A percentile compares a stretch with the other conserved stretches of the same genome.
Conservation (phyloP, 116 monocot species). For the Phalaenopsis hybrid region DNA sequence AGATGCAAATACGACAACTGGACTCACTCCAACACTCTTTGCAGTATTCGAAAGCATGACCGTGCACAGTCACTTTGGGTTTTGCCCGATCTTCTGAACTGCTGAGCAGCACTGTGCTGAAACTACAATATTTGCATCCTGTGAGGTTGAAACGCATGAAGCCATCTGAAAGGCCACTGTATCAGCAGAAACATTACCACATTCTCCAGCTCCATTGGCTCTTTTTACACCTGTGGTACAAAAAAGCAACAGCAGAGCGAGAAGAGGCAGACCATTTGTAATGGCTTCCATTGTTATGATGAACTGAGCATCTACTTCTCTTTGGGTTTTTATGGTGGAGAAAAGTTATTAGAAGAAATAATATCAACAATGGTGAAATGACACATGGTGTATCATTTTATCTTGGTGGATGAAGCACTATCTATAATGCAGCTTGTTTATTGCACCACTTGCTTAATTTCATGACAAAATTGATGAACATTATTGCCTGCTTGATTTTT, state of each 20-base stretch:
- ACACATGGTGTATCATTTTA: background rate
- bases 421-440: background rate
- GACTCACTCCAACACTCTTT: constrained; percentile 44
- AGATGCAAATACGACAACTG: constrained; percentile 12
- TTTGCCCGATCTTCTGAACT: constrained; percentile 33
- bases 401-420: background rate
- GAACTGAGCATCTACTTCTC: background rate
- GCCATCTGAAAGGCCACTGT: constrained; percentile 38
- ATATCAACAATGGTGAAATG: background rate
- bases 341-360: background rate
- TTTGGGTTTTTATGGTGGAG: background rate
- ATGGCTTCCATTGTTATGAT: background rate
- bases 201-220: constrained; percentile 45
- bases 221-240: constrained; percentile 3
- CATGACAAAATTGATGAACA: no score
- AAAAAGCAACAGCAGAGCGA: constrained; percentile 22
- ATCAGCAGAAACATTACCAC: constrained; percentile 32
- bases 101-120: constrained; percentile 36
- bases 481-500: no score
- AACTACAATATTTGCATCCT: constrained; percentile 28
- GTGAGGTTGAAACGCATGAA: constrained; percentile 36
- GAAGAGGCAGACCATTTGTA: constrained; percentile 16
- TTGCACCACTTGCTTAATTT: no score
- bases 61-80: constrained; percentile 53
- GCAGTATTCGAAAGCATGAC: constrained; percentile 62